A percentile compares a stretch with the other conserved stretches of the same genome.
Conservation (phyloP, 192 early-diverging fungal genomes). For the Entomortierella lignicola region DNA sequence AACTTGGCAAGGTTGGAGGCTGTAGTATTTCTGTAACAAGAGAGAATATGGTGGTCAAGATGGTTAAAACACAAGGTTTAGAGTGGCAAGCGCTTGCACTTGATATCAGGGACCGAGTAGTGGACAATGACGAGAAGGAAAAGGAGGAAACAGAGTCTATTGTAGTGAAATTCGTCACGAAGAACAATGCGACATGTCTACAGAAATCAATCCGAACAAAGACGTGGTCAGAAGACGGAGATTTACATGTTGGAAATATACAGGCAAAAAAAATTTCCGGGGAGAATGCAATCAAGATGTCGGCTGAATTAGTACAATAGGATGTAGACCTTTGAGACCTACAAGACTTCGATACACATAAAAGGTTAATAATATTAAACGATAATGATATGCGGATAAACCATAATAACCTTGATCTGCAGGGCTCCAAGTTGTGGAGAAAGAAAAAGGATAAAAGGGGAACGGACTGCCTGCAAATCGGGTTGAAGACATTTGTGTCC, state of each 20-base stretch:
- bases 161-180: conserved; percentile 22
- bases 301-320: conserved; percentile 11
- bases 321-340: no score
- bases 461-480: no score
- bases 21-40: conserved; percentile 8
- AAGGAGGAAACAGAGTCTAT: background rate
- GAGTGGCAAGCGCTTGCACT: conserved; percentile 39
- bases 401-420: no score
- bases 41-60: conserved; percentile 31
- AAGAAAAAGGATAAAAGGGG: no score
- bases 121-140: background rate
- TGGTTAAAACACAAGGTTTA: conserved; percentile 1
- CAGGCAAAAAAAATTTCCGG: conserved; percentile 29
- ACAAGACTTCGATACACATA: no score
- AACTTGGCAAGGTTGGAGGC: conserved; percentile 1
- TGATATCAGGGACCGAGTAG: background rate
- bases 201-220: conserved; percentile 14
- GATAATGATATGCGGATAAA: no score
- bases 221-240: conserved; percentile 5
- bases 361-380: no score
- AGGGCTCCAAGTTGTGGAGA: no score
- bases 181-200: background rate
- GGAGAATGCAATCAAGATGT: conserved; percentile 30
- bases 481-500: no score
- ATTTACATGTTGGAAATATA: conserved; percentile 20